Evolutionary conservation across 2,329 filamentous ascomycete genomes (phyloP), one percentile per base, ranked within the genome.

Genomic region (Aspergillus sergii): DNA sequence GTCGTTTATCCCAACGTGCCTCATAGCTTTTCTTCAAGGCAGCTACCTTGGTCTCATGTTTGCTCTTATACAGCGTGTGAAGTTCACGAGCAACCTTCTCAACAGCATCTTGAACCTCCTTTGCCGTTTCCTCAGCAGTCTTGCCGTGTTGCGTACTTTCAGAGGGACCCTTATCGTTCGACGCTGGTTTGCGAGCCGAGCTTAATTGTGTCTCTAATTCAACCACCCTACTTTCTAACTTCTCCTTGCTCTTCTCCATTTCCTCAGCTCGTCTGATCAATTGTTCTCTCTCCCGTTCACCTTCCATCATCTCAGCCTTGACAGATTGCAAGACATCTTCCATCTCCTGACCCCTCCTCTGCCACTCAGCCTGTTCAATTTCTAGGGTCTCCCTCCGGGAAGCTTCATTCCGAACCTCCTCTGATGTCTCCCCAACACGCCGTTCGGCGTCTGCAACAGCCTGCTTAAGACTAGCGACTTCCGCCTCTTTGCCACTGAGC

Each of bases 1-100:
- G 87, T 73, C 91, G 92, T 84, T 96, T 96, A 79, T 96, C 93
- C 87, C 93, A 95, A 60, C 94, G 89, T 54, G 87, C 86, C 77
- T 97, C 93, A 80, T 98, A 89, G 73, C 85, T 87, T 71, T 89
- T 88, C 75, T 89, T 98, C 68, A 99, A 84, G 4, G 94, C 94
- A 1, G 92, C 87, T 51, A 98, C 94, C 82, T 99, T 99, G 66
- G 90, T 92, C 81, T 98, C 94, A 76, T 99, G 95, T 81, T 99
- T 99, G 75, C 91, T 89, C 82, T 97, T 98, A 85, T 99, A 99
- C 12, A 97, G 85, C 0, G 90, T 86, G 76, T 99, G 95, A 46
- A 99, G 85, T 75, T 99, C 95, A 34, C 93, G 87, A n/a, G 94
- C 94, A 46, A 98, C 93, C 68, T 94, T 93, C 78, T 97, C 93